Base-by-base conservation (phyloP, 192 early-diverging fungal species). In the Backusella macrospora region DNA sequence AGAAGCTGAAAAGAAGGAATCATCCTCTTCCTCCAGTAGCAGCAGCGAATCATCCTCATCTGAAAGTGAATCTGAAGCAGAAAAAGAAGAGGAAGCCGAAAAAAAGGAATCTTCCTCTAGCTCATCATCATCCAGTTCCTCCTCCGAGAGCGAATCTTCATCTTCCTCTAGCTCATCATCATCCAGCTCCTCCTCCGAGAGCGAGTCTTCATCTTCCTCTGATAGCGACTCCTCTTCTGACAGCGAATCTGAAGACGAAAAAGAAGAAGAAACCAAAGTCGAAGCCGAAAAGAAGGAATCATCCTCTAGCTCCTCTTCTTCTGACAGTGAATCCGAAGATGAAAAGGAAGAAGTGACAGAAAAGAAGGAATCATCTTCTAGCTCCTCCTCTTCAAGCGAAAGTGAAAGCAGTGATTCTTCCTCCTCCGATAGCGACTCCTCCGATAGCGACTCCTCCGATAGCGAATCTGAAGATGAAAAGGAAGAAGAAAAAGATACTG, bases 1-100 rank as follows among this genome's bases (percentile, higher is more conserved):
- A 21, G 70, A 71, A 39, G 21, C 15, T 49, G 83, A 15, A 67
- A 72, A n/a, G 3, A 38, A 71, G 38, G 39, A 34, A 14, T 78
- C 81, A 59, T 72, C 77, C 13, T 72, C 78, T 43, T 81, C 78
- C 8, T 68, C 73, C 29, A 34, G 29, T 2, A 34, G 29, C 29
- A 34, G 29, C 29, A 34, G 29, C 29, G 29, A 34, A 34, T 34
- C 49, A 16, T 76, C 71, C 10, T 71, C 69, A 29, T 80, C 83
- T 0, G 81, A 80, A 67, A 79, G 77, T 47, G 81, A 79, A 26
- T 80, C 84, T 46, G 75, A 76, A 59, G 62, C 47, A 23, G 76
- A 78, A 29, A 67, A 74, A 15, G 37, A 73, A 12, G 52, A 70
- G 37, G 59, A 40, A 5, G 73, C 68, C 43, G 55, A 52, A 37